These are phyloP conservation scores for Gastrolobium bilobum DNA, from an alignment of 306 rosid genomes.

Conservation along the genomic window DNA sequence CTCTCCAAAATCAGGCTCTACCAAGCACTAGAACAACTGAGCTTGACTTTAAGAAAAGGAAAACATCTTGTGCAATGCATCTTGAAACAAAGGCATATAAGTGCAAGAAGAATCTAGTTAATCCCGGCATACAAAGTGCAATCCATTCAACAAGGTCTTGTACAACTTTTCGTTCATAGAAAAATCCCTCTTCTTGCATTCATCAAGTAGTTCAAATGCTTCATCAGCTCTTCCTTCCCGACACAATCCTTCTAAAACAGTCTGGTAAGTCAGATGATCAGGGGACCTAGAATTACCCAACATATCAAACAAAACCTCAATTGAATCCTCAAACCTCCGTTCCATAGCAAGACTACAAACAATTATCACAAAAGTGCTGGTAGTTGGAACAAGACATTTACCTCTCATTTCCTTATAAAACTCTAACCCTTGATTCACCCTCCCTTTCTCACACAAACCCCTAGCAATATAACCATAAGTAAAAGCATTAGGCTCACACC, in stretches of 20 bases:
- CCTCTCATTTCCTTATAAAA: constrained; percentile 83
- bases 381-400: constrained; percentile 68
- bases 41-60: constrained; percentile 22
- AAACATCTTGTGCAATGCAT: not conserved
- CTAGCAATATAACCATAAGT: constrained; percentile 76
- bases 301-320: constrained; percentile 78
- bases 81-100: not conserved
- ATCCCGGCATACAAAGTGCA: constrained; percentile 60
- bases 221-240: constrained; percentile 69
- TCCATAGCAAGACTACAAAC: constrained; percentile 81
- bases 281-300: constrained; percentile 72
- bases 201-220: constrained; percentile 78
- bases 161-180: constrained; percentile 63
- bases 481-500: constrained; percentile 84
- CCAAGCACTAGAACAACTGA: not conserved
- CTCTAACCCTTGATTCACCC: constrained; percentile 74
- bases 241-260: constrained; percentile 82
- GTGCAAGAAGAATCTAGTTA: constrained; percentile 23
- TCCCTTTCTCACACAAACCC: constrained; percentile 96
- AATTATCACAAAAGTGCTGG: constrained; percentile 69
- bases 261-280: constrained; percentile 83
- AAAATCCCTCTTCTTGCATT: constrained; percentile 70
- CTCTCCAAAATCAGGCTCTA: constrained; percentile 29
- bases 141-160: constrained; percentile 66
- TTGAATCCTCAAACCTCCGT: constrained; percentile 71